Percentiles rank a stretch among this genome's conserved stretches.
phyloP scores from a whole-genome alignment of 805 yeast genomes.

The Torulaspora indica region DNA sequence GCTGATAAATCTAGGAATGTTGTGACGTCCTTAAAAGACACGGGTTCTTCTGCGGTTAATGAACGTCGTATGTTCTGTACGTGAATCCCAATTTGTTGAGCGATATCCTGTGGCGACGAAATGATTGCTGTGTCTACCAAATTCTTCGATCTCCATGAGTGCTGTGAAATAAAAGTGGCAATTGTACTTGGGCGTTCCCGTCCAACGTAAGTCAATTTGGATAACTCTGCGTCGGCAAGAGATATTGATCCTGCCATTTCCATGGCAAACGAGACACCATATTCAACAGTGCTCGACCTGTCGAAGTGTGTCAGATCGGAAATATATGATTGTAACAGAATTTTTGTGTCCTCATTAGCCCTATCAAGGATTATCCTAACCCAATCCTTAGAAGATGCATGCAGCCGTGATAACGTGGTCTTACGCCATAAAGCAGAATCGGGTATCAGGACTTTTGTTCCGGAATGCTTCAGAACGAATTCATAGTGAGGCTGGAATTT shows the following conservation, averaged over 20 bases:
- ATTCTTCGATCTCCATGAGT: constrained; percentile 59
- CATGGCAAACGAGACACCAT: constrained; percentile 86
- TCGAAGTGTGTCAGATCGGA: constrained; percentile 41
- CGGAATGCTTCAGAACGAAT: constrained; percentile 45
- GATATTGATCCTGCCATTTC: constrained; percentile 76
- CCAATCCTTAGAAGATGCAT: constrained; percentile 64
- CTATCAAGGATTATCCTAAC: constrained; percentile 49
- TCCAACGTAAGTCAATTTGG: constrained; percentile 41
- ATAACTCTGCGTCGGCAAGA: constrained; percentile 62
- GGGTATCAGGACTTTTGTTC: constrained; percentile 36
- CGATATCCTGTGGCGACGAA: constrained; percentile 31
- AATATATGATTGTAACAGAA: constrained; percentile 73
- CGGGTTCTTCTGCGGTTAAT: constrained; percentile 17
- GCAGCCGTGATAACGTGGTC: constrained; percentile 56
- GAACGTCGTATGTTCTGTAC: constrained; percentile 21
- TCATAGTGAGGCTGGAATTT: constrained; percentile 80
- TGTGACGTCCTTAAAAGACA: constrained; percentile 36
- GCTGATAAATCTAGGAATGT: constrained; percentile 45
- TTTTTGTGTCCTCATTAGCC: constrained; percentile 69
- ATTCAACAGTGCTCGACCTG: constrained; percentile 48
- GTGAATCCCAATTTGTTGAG: constrained; percentile 18
- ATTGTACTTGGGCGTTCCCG: constrained; percentile 49
- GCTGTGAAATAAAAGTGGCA: constrained; percentile 71
- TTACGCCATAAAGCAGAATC: constrained; percentile 82
- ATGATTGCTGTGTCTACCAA: constrained; percentile 33